These are phyloP conservation scores for Zizania palustris DNA, from an alignment of 202 grass and related monocot species.

Conservation along the genomic window DNA sequence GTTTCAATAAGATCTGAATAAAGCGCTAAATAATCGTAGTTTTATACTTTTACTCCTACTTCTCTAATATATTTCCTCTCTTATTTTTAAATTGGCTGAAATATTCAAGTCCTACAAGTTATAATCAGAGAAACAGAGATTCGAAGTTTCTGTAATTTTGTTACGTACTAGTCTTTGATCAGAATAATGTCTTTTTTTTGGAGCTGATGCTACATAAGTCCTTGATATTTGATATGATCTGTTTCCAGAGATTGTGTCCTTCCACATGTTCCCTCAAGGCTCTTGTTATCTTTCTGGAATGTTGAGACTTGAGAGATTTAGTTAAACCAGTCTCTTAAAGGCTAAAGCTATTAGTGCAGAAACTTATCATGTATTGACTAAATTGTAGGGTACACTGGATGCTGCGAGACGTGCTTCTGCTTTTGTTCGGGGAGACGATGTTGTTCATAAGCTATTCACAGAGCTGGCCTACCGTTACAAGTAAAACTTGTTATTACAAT, in stretches of 20 bases:
- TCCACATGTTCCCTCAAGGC: neutral
- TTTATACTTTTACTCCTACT: neutral
- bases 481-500: constrained; percentile 42
- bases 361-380: constrained; percentile 12
- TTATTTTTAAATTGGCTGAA: neutral
- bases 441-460: constrained; percentile 94
- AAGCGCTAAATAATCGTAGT: neutral
- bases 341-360: neutral
- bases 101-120: neutral
- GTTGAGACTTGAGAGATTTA: neutral
- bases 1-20: neutral
- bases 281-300: neutral
- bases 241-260: neutral
- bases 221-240: too few species aligned
- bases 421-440: constrained; percentile 95
- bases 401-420: constrained; percentile 73
- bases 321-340: neutral
- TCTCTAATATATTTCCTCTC: neutral
- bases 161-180: neutral
- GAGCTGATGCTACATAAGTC: neutral
- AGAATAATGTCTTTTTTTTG: neutral
- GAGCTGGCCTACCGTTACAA: constrained; percentile 91
- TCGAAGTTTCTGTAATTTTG: neutral
- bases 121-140: neutral
- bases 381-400: constrained; percentile 71